Evolutionary conservation across 176 grass and related monocot genomes (phyloP), one percentile per base, ranked within the genome.

Genomic region (Zizania latifolia): DNA sequence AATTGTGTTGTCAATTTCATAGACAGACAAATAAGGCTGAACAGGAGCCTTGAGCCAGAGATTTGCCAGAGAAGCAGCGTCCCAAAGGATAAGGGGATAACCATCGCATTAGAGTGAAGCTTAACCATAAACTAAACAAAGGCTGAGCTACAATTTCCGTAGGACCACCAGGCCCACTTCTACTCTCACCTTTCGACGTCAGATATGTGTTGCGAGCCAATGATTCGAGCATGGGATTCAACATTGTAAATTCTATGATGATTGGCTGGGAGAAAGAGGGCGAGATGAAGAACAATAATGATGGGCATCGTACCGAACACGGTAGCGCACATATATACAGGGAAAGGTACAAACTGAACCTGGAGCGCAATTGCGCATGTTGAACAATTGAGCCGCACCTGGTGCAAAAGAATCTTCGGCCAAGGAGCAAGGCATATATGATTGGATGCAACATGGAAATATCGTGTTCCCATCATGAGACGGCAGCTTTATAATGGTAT

Each of bases 201-300:
- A n/a, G n/a, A n/a, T n/a, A n/a, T n/a, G n/a, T n/a, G n/a, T 22
- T 53, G 48, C 22, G 48, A 17, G 22, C 48, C 22, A 53, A 53
- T 53, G 6, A 53, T 53, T 53, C 22, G 24, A 29, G 2, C 33
- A 78, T 6, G 23, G 23, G 76, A 19, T 62, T 53, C 35, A 41
- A 28, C 23, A 4, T 63, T 65, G 15, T 41, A 67, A 45, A 35
- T 58, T 35, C 21, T 26, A 15, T 31, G 72, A 70, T 76, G 63
- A 83, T 61, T 83, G 62, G 30, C 58, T 7, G 23, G 23, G 26
- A 72, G 58, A 82, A 76, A 56, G 23, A 32, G 2, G 30, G 38
- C 7, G n/a, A 16, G 38, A 76, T 8, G 63, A 40, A 28, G 55
- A 16, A 38, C 51, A 68, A 83, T 59, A 58, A 76, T 75, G n/a